Evolutionary conservation across 805 yeast genomes (phyloP).

Genomic region (Yueomyces sinensis): DNA sequence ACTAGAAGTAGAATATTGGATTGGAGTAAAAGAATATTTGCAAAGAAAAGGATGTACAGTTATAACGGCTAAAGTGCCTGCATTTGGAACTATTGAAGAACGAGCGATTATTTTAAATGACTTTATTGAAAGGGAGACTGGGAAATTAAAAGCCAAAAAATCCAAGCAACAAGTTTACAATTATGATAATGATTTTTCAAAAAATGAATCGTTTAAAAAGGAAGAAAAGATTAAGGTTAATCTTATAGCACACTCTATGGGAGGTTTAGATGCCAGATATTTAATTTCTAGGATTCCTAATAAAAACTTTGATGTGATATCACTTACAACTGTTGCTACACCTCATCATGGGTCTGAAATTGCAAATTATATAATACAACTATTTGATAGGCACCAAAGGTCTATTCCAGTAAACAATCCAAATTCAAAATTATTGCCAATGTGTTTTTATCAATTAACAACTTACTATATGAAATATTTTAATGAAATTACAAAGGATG

Average conservation of each 20-base stretch:
- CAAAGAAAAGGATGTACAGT: slow-evolving; percentile 53
- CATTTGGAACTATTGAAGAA: slow-evolving; percentile 61
- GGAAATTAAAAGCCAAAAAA: slow-evolving; percentile 10
- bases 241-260: slow-evolving; percentile 85
- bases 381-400: slow-evolving; percentile 15
- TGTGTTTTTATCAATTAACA: slow-evolving; percentile 52
- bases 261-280: slow-evolving; percentile 77
- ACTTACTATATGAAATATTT: slow-evolving; percentile 38
- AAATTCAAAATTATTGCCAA: slow-evolving; percentile 19
- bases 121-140: slow-evolving; percentile 29
- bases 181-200: slow-evolving; percentile 6
- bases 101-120: slow-evolving; percentile 47
- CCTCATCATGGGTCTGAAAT: slow-evolving; percentile 82
- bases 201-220: slow-evolving; percentile 8
- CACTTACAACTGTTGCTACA: slow-evolving; percentile 74
- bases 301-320: slow-evolving; percentile 41
- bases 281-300: slow-evolving; percentile 44
- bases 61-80: slow-evolving; percentile 65
- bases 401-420: slow-evolving; percentile 11
- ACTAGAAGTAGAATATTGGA: slow-evolving; percentile 57
- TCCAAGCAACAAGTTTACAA: slow-evolving; percentile 2
- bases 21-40: slow-evolving; percentile 56
- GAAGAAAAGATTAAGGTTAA: slow-evolving; percentile 39
- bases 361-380: slow-evolving; percentile 51
- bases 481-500: slow-evolving; percentile 39